Evolutionary conservation across 2,329 filamentous ascomycete species (phyloP), one percentile per base, ranked within the genome.

Genomic region (Leptographium procerum): DNA sequence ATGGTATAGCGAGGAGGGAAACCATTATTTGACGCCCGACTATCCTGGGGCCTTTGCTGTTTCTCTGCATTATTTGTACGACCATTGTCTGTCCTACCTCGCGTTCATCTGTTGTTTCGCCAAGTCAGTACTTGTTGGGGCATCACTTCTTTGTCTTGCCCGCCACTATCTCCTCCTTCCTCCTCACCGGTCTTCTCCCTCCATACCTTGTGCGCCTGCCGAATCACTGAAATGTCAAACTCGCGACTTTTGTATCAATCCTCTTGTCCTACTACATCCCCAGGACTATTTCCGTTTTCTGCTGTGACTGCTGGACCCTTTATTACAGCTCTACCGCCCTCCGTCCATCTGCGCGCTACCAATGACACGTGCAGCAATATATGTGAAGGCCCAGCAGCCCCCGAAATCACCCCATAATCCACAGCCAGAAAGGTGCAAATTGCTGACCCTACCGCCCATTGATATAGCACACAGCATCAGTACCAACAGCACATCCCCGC

Each of bases 401-500:
- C 26, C 51, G 26, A 26, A 24, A 52, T 52, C 13, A n/a, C 8
- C 28, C 50, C 26, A 11, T 14, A n/a, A 40, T 24, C 31, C 28
- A 8, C 33, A 34, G 4, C 48, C 19, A 8, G 33, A 13, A 26
- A 56, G 16, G 16, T 7, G 16, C 60, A 64, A 9, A 67, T 67
- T 64, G 65, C 71, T 75, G 72, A 74, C 66, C 64, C 68, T 60
- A 26, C 58, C 57, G 57, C 66, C 60, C 60, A 65, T 61, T 72
- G 68, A 70, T 72, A 69, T 64, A 77, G 75, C 66, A 61, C 71
- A 43, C 64, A 63, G 52, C 59, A 64, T 53, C 81, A 80, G 64
- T 78, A 76, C 67, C 68, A 69, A 52, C 65, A 72, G 65, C 77
- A 81, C 62, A 77, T 81, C 74, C 70, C 52, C 13, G 34, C 52